Base-by-base conservation (phyloP, 441 rosid species). In the Pelargonium cotyledonis region DNA sequence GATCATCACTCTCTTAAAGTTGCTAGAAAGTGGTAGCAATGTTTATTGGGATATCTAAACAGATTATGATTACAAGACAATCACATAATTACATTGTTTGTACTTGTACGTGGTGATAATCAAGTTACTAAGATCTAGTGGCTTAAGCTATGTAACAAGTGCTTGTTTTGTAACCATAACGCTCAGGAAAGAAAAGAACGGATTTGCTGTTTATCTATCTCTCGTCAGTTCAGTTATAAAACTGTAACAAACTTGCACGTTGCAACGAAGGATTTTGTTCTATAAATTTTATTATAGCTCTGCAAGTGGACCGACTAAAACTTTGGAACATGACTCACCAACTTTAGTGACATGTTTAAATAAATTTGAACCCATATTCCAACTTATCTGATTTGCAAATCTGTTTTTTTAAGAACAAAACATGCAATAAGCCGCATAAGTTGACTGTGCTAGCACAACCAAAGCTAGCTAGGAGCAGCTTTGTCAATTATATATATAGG, bases 361-460 rank as follows among this genome's bases (percentile, higher is more conserved):
- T 49, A 3, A n/a, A 49, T 5, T 49, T 1, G 14, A 14, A 70
- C 29, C 60, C 73, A 78, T 40, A 77, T 77, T 77, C 66, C 61
- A 62, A 74, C 70, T 79, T 71, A 67, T 77, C 67, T 43, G 71
- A 71, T 73, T 72, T 31, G 79, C 6, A 51, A 18, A n/a, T 49
- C 57, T 68, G 68, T 69, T 65, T 14, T 65, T 31, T 66, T n/a
- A 0, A 79, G 70, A 80, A 71, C 82, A 73, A 75, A 82, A 79
- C 58, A 80, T 79, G 78, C 70, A 75, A 78, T 65, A 72, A 81
- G 87, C 90, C 89, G 88, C 88, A 80, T 73, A 84, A 64, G 26
- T 88, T 86, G 89, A 86, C 88, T 78, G 74, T 21, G 23, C 74
- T 4, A 2, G 5, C 1, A 5, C 57, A 11, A 0, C 55, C 5